A percentile compares a stretch with the other conserved stretches of the same genome.
These are phyloP conservation scores for Diplotaxis tenuifolia DNA, from an alignment of 345 rosid species.

Conservation along the genomic window DNA sequence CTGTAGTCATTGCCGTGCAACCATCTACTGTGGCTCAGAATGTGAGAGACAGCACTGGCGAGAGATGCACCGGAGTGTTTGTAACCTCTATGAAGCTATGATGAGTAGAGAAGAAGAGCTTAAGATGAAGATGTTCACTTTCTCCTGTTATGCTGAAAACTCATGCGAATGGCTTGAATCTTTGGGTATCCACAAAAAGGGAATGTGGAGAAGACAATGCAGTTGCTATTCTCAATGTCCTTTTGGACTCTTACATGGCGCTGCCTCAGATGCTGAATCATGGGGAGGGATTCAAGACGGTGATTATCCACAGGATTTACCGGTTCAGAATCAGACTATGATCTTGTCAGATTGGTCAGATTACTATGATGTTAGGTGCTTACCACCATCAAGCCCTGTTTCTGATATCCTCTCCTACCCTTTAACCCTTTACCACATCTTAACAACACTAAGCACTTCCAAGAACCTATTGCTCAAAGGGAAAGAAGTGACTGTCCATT, in stretches of 20 bases:
- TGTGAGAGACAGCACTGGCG: conserved; percentile 63
- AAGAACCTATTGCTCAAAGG: conserved; percentile 50
- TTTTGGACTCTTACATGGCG: conserved; percentile 47
- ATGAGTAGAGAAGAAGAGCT: conserved; percentile 64
- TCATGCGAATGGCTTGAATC: conserved; percentile 59
- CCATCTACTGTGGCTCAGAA: conserved; percentile 45
- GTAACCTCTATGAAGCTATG: conserved; percentile 55
- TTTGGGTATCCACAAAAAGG: conserved; percentile 51
- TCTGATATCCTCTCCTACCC: conserved; percentile 54
- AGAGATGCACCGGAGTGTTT: conserved; percentile 48
- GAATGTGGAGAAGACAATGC: conserved; percentile 69
- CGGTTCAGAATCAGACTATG: conserved; percentile 42
- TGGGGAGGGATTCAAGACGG: conserved; percentile 55
- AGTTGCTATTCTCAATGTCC: conserved; percentile 50
- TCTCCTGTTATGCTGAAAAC: conserved; percentile 46
- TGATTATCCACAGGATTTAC: conserved; percentile 48
- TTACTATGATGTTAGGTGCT: conserved; percentile 49
- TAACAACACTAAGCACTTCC: conserved; percentile 46
- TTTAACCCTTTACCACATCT: conserved; percentile 50
- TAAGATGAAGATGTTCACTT: conserved; percentile 45
- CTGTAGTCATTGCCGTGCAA: conserved; percentile 54
- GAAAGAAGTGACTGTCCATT: conserved; percentile 27
- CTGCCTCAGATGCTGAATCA: conserved; percentile 46
- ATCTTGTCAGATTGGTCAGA: conserved; percentile 55
- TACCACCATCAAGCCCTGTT: conserved; percentile 55